These are phyloP conservation scores for Colletotrichum sublineola DNA, from an alignment of 2,329 filamentous ascomycete species.

Conservation along the genomic window DNA sequence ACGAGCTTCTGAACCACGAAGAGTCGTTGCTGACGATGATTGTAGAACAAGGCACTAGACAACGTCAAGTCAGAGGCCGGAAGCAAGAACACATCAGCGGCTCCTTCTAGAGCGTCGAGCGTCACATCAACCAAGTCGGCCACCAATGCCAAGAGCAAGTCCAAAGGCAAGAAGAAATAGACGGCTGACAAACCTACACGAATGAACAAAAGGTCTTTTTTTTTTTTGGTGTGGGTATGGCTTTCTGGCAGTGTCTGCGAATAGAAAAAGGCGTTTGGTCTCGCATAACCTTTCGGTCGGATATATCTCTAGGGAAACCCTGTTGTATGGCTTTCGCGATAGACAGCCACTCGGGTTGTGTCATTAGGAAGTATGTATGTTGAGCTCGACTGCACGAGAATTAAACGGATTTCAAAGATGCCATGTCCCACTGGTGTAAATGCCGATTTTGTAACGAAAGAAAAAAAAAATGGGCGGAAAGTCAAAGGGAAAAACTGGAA, in stretches of 20 bases:
- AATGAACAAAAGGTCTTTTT: slow-evolving; percentile 21
- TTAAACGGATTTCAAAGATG: neutral
- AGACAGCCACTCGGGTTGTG: slow-evolving; percentile 12
- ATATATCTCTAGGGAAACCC: slow-evolving; percentile 12
- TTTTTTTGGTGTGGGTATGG: slow-evolving; percentile 15
- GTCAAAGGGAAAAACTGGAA: neutral
- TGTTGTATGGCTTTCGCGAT: slow-evolving; percentile 20
- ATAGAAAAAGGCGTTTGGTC: slow-evolving; percentile 41
- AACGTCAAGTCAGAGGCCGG: slow-evolving; percentile 80
- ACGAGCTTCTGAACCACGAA: slow-evolving; percentile 19
- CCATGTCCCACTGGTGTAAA: neutral
- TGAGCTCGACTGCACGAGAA: slow-evolving; percentile 26
- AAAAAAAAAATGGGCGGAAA: neutral
- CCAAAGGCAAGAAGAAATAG: slow-evolving; percentile 68
- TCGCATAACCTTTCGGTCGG: slow-evolving; percentile 23
- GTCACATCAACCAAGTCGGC: slow-evolving; percentile 81
- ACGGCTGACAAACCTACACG: slow-evolving; percentile 16
- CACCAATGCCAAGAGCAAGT: slow-evolving; percentile 55
- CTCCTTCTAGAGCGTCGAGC: slow-evolving; percentile 88
- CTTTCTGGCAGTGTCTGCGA: slow-evolving; percentile 22
- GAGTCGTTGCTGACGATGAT: slow-evolving; percentile 28
- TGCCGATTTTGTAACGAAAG: neutral
- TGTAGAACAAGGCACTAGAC: slow-evolving; percentile 92
- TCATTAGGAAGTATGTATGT: slow-evolving; percentile 13
- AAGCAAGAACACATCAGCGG: slow-evolving; percentile 81